Percentiles rank a stretch among this genome's conserved stretches.
phyloP scores from a whole-genome alignment of 768 basidiomycete species.

The Trametes cinnabarina region DNA sequence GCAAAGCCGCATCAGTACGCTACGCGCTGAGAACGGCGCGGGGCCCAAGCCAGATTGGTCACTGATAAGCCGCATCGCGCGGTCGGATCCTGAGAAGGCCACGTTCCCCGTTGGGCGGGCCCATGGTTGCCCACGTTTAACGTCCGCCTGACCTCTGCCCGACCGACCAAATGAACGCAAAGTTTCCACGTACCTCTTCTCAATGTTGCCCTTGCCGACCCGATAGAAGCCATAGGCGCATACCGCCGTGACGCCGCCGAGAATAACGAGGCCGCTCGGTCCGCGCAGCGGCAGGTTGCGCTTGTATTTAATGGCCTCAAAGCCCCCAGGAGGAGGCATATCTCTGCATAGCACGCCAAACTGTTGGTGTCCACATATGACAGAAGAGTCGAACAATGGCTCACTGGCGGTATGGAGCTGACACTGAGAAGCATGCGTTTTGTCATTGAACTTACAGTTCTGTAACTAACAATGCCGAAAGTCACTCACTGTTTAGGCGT shows the following conservation, averaged over 20 bases:
- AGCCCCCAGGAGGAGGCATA: conserved; percentile 93
- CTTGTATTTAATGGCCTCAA: conserved; percentile 91
- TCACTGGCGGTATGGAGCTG: conserved; percentile 62
- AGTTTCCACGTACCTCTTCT: conserved; percentile 73
- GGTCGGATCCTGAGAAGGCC: conserved; percentile 63
- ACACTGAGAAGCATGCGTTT: conserved; percentile 41
- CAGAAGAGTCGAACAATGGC: conserved; percentile 29
- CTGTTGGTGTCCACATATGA: conserved; percentile 2
- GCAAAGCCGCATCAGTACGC: conserved; percentile 43
- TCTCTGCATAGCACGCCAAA: conserved; percentile 55
- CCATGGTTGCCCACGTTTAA: conserved; percentile 58
- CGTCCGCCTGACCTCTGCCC: conserved; percentile 54
- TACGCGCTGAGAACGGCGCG: conserved; percentile 24
- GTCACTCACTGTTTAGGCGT: conserved; percentile 9
- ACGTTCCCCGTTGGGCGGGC: conserved; percentile 72
- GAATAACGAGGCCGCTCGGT: conserved; percentile 79
- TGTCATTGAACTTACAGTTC: conserved; percentile 11
- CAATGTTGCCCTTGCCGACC: conserved; percentile 85
- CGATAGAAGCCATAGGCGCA: conserved; percentile 92
- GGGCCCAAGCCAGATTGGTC: conserved; percentile 23
- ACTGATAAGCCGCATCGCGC: conserved; percentile 50
- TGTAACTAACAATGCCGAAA: conserved; percentile 1
- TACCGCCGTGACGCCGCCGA: conserved; percentile 81
- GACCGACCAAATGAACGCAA: conserved; percentile 6
- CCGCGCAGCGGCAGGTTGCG: conserved; percentile 90